Base-by-base conservation (phyloP, 2,329 filamentous ascomycete species). In the Drechslerella dactyloides region DNA sequence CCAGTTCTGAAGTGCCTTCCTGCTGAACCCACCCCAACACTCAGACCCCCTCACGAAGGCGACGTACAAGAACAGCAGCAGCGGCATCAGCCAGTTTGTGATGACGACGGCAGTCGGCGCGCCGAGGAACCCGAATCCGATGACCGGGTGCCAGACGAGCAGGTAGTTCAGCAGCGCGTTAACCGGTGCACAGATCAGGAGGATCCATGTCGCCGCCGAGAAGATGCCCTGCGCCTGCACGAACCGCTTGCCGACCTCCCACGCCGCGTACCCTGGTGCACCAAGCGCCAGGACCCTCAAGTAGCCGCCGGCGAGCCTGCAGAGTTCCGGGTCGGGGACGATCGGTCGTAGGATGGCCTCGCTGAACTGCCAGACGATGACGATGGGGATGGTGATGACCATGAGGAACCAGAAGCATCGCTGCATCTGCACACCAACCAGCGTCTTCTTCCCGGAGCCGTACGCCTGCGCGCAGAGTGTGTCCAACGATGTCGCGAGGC, bases 391-490 rank as follows among this genome's bases (percentile, higher is more conserved):
- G 1, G 87, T 89, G 74, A 92, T 84, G 1, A 84, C 78, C 82
- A 89, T 88, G 1, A 94, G 83, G 77, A 94, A 93, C 77, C 84
- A 89, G 0, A 90, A 82, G 90, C 93, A 93, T 64, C 90, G 85
- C 80, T 94, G 90, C 74, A 91, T 84, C 76, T 94, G 90, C 61
- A 94, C 79, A 1, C 90, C 93, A 68, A 97, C 93, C 3, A 97
- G 85, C 75, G 93, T 90, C 78, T 90, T 96, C 78, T 89, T 90
- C 0, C 93, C 93, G 0, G 90, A 96, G 1, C 94, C 93, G 78
- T 96, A 97, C 0, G 94, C 93, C 80, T 97, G 93, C 0, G 93
- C 87, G 79, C 93, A 97, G 1, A 97, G 86, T 0, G 93, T 97
- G 80, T 97, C 93, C 40, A 97, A 83, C 74, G 89, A 91, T 2